Base-by-base conservation (phyloP, 176 grass and related monocot species). In the Carex parvula region DNA sequence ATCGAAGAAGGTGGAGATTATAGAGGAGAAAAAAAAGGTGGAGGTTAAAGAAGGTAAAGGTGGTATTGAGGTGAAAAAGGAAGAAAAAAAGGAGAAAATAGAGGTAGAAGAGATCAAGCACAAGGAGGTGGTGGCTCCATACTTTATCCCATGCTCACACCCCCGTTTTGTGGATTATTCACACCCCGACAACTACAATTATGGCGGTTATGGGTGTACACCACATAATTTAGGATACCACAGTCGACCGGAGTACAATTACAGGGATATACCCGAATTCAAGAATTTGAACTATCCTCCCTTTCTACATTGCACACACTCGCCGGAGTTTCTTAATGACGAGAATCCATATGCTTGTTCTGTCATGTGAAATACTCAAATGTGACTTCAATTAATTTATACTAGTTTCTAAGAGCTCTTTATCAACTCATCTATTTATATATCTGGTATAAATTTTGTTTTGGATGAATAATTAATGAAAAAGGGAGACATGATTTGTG, bases 91-190 rank as follows among this genome's bases (percentile, higher is more conserved):
- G 79, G 35, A 91, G 70, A 64, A 15, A 32, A 66, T 81, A 58
- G 84, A 90, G 63, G 62, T 88, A 77, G 84, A 87, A 78, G 79
- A 97, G 66, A 78, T 88, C 66, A 93, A 91, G 80, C 24, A 39
- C 14, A 91, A 90, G 70, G 87, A 92, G 14, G 81, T 93, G 5
- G 81, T 90, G 12, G 86, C 89, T 44, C 96, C 90, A 46, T 92
- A 91, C 91, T 94, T 92, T 86, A 90, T 93, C 44, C 91, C 93
- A 54, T 99, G 90, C 83, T 88, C 93, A 15, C 93, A 95, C 60
- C 89, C 87, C 52, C 88, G 80, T 35, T 93, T 58, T 84, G 21
- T 54, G n/a, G 81, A 84, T 84, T 89, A 94, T 84, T 88, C 85
- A n/a, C 88, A 94, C 52, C 69, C 79, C 0, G 64, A 83, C 17